Conservation (phyloP, 257 asterid species). For the Capsicum rhomboideum region DNA sequence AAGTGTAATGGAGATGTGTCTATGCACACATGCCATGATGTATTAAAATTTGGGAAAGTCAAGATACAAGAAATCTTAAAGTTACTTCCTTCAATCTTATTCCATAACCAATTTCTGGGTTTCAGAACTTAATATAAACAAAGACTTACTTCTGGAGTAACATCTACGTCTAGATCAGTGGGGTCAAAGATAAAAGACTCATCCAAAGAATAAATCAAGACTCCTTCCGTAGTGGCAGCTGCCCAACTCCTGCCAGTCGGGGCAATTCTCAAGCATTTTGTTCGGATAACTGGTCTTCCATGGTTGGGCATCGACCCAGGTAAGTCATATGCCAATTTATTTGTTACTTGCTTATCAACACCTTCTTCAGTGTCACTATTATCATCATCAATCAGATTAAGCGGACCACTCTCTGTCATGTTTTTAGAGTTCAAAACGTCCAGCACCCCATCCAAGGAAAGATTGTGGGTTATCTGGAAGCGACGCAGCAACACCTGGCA, state of each 20-base stretch:
- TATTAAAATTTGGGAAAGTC: not conserved
- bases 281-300: constrained; percentile 75
- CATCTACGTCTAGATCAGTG: constrained; percentile 95
- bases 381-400: constrained; percentile 82
- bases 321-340: constrained; percentile 58
- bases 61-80: not conserved
- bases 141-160: constrained; percentile 81
- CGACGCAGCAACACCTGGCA: constrained; percentile 74
- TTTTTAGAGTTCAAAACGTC: constrained; percentile 91
- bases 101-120: not conserved
- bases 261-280: constrained; percentile 85
- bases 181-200: constrained; percentile 94
- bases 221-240: constrained; percentile 99
- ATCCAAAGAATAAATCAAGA: constrained; percentile 79
- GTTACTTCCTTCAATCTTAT: not conserved
- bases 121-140: not conserved
- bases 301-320: constrained; percentile 92
- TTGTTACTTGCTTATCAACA: constrained; percentile 63
- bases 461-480: constrained; percentile 78
- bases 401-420: constrained; percentile 91
- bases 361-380: constrained; percentile 87
- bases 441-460: constrained; percentile 87
- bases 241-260: constrained; percentile 99
- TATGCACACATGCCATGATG: not conserved
- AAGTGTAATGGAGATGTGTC: not conserved